phyloP scores from a whole-genome alignment of 495 filamentous ascomycete species.

The Cercophora newfieldiana region DNA sequence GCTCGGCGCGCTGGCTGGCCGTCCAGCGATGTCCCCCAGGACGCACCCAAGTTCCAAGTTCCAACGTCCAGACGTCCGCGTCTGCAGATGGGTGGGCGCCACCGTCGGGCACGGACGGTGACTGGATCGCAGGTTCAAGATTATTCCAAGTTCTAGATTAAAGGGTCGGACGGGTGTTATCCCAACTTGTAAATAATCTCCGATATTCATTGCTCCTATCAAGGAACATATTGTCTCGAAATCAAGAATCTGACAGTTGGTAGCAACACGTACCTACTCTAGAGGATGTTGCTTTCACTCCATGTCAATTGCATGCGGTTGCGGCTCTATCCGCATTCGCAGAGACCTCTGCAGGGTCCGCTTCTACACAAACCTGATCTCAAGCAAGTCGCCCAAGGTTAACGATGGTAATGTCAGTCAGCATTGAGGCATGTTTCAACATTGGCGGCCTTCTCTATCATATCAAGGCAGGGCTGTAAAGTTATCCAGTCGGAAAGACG shows the following conservation, averaged over 20 bases:
- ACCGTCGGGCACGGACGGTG: conserved; percentile 7
- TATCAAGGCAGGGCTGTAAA: too few relatives aligned
- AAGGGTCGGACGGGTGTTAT: neutral
- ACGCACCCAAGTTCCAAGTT: neutral
- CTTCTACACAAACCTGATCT: too few relatives aligned
- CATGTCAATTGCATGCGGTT: neutral
- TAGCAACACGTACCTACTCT: neutral
- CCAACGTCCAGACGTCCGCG: too few relatives aligned
- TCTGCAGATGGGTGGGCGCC: neutral
- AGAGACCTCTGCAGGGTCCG: neutral
- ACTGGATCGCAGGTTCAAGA: conserved; percentile 7
- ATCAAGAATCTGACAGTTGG: neutral
- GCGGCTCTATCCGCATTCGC: neutral
- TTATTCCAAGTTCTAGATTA: neutral
- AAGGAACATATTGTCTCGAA: neutral
- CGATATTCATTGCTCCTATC: neutral
- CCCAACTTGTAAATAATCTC: conserved; percentile 5
- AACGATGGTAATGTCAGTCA: too few relatives aligned
- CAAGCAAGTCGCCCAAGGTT: too few relatives aligned
- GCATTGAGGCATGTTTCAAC: neutral
- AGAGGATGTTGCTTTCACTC: neutral
- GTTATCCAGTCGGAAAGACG: too few relatives aligned
- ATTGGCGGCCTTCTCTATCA: neutral
- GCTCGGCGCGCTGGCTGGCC: neutral
- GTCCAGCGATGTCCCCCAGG: neutral